phyloP scores from a whole-genome alignment of 176 grass and related monocot genomes.

The Chloris gayana region DNA sequence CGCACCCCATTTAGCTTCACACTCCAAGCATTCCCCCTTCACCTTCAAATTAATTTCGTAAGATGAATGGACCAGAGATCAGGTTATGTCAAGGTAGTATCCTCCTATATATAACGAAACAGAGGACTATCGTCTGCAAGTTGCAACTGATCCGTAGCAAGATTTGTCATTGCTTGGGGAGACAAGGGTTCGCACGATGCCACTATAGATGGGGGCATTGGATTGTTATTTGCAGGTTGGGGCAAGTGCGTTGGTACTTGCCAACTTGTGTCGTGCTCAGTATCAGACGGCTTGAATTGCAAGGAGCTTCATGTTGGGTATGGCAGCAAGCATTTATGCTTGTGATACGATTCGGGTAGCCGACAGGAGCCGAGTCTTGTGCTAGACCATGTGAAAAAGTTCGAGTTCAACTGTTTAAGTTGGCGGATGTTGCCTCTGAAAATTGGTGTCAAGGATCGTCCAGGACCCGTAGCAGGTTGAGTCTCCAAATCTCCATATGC shows the following conservation, averaged over 20 bases:
- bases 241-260: not conserved
- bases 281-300: not conserved
- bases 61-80: too few species aligned
- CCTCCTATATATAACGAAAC: not conserved
- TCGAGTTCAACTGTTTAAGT: constrained; percentile 1
- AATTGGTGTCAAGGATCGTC: not conserved
- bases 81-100: not conserved
- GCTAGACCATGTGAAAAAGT: not conserved
- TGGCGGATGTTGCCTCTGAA: not conserved
- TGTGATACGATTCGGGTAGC: constrained; percentile 28
- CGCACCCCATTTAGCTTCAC: not conserved
- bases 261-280: not conserved
- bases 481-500: too few species aligned
- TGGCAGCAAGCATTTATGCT: not conserved
- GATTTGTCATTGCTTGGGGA: constrained; percentile 14
- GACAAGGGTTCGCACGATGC: constrained; percentile 4
- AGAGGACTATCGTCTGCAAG: not conserved
- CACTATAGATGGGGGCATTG: not conserved
- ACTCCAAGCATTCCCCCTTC: not conserved
- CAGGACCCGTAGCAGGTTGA: not conserved
- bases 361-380: constrained; percentile 30
- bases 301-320: not conserved
- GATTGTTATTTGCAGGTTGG: not conserved
- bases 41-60: not conserved
- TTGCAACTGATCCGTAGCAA: not conserved